Evolutionary conservation across 1,139 yeast genomes (phyloP), one percentile per base, ranked within the genome.

Genomic region (Eremothecium cymbalariae): DNA sequence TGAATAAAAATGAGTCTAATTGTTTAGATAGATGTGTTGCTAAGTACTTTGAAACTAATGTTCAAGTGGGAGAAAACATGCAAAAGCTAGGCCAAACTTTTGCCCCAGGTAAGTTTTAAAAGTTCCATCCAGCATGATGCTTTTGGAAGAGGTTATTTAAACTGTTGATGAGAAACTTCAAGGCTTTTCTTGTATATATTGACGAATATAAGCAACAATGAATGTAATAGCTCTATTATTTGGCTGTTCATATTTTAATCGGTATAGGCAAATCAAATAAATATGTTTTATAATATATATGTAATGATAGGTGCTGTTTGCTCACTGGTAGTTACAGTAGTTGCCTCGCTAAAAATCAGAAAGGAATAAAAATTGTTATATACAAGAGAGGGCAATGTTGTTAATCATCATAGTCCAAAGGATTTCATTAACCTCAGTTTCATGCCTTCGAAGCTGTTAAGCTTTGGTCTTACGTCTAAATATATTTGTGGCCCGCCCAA

Each of bases 1-100:
- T 90, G 46, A 72, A 72, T 64, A 85, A 84, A 68, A 77, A 72
- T 53, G 98, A 90, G 65, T 76, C 90, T 31, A 70, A 84, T 39
- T 90, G 99, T 63, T 72, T 93, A 49, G 99, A 90, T 66, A 79
- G 98, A 70, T 90, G 99, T 67, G 98, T 90, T 44, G 76, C 94
- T 53, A 90, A 90, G 64, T 90, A 90, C 65, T 93, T 93, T 52
- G 96, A 86, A 53, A 86, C 95, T 48, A 90, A 90, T 61, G 93
- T 85, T 47, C 83, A 86, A 66, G 95, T 93, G 46, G 97, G 97
- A 48, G 97, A 88, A 55, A 72, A 76, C 60, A 78, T 79, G 86
- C 86, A 79, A 64, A 70, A 74, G 55, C 63, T 79, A 62, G 88
- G 88, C 34, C 80, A 63, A 41, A 53, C 59, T 26, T 63, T 64